Conservation (phyloP, 495 filamentous ascomycete genomes). For the Tuber umbilicatum region DNA sequence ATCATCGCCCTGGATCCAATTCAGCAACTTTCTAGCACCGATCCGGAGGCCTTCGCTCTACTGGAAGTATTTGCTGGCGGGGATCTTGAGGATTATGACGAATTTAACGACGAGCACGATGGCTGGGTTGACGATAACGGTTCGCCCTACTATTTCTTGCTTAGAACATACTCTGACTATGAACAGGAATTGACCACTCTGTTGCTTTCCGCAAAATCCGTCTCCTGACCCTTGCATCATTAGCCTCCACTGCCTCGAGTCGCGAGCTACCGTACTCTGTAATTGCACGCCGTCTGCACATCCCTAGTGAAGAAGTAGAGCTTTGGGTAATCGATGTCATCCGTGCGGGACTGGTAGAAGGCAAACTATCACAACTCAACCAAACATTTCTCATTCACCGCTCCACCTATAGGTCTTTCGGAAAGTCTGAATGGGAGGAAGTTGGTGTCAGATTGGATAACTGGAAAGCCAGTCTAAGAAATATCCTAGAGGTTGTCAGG, state of each 20-base stretch:
- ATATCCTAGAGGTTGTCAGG: conserved; percentile 67
- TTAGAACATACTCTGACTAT: not conserved
- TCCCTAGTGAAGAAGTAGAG: conserved; percentile 77
- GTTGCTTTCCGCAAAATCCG: conserved; percentile 81
- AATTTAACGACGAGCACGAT: conserved; percentile 77
- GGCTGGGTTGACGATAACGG: conserved; percentile 69
- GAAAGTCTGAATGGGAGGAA: conserved; percentile 96
- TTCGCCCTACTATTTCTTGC: conserved; percentile 37
- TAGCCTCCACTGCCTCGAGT: conserved; percentile 72
- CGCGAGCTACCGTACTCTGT: conserved; percentile 76
- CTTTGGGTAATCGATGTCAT: conserved; percentile 98
- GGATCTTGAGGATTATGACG: conserved; percentile 85
- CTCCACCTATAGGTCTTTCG: conserved; percentile 90
- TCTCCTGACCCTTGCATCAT: conserved; percentile 80
- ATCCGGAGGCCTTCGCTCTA: conserved; percentile 77
- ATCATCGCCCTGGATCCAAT: conserved; percentile 78
- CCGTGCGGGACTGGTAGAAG: conserved; percentile 87
- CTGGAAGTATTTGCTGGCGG: conserved; percentile 93
- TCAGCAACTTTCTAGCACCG: conserved; percentile 73
- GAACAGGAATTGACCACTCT: conserved; percentile 48
- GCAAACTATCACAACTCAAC: conserved; percentile 83
- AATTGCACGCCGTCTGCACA: conserved; percentile 74
- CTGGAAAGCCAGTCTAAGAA: conserved; percentile 71
- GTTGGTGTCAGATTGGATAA: conserved; percentile 80
- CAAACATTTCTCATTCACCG: conserved; percentile 90